Percentiles rank a stretch among this genome's conserved stretches.
These are phyloP conservation scores for Sporothrix protearum DNA, from an alignment of 2,329 filamentous ascomycete species.

Conservation along the genomic window DNA sequence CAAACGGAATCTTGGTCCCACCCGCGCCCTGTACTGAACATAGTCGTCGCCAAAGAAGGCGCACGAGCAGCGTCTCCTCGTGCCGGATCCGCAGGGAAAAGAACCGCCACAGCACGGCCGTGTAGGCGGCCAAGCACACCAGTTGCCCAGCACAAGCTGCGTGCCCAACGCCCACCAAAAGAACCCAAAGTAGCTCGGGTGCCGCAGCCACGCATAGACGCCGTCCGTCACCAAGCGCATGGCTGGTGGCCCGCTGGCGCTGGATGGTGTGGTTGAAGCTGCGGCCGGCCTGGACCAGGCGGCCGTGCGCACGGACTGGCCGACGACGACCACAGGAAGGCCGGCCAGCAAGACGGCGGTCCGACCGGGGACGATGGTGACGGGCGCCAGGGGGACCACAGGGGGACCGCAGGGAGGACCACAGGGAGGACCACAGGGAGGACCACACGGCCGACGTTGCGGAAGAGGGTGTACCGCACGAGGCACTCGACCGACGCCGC, in stretches of 20 bases:
- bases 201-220: slow-evolving; percentile 70
- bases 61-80: slow-evolving; percentile 73
- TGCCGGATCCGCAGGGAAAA: slow-evolving; percentile 69
- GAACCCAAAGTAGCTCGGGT: slow-evolving; percentile 96
- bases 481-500: slow-evolving; percentile 71
- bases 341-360: slow-evolving; percentile 51
- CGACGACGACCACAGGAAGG: slow-evolving; percentile 59
- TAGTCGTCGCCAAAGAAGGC: slow-evolving; percentile 84
- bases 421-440: too few species aligned
- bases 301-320: slow-evolving; percentile 71
- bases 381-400: too few species aligned
- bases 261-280: slow-evolving; percentile 92
- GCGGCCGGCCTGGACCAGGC: slow-evolving; percentile 82
- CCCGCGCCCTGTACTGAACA: slow-evolving; percentile 64
- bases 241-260: slow-evolving; percentile 61
- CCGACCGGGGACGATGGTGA: slow-evolving; percentile 39
- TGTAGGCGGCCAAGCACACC: slow-evolving; percentile 71
- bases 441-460: slow-evolving; percentile 35
- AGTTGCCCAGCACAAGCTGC: slow-evolving; percentile 85
- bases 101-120: slow-evolving; percentile 76
- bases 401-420: too few species aligned
- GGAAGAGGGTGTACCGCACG: slow-evolving; percentile 55
- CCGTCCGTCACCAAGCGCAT: slow-evolving; percentile 84
- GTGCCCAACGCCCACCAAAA: slow-evolving; percentile 98
- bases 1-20: slow-evolving; percentile 80